A percentile compares a stretch with the other conserved stretches of the same genome.
These are phyloP conservation scores for Tylopilus cervinicoccineus DNA, from an alignment of 768 basidiomycete species.

Conservation along the genomic window DNA sequence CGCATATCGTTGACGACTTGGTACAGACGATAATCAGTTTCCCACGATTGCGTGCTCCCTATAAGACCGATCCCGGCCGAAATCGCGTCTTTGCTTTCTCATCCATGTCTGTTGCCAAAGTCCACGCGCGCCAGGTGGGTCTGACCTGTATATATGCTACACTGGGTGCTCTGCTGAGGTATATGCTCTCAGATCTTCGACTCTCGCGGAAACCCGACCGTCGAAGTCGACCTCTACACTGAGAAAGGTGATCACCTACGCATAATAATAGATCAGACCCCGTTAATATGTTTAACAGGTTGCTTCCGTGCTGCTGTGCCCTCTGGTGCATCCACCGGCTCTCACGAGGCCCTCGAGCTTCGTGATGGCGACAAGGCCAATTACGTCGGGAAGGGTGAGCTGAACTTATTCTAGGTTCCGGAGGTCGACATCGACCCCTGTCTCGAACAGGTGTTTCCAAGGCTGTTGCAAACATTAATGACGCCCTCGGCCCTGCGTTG, in stretches of 20 bases:
- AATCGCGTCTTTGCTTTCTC: conserved; percentile 25
- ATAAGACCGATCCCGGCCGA: conserved; percentile 19
- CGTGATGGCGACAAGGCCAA: conserved; percentile 91
- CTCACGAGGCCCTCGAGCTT: conserved; percentile 98
- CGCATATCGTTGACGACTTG: conserved; percentile 4
- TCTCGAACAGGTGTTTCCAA: conserved; percentile 72
- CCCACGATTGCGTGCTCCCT: conserved; percentile 22
- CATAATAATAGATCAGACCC: conserved; percentile 8
- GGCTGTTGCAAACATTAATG: conserved; percentile 94
- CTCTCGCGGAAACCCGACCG: conserved; percentile 97
- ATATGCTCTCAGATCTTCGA: conserved; percentile 80
- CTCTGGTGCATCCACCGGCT: conserved; percentile 97
- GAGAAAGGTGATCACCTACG: conserved; percentile 59
- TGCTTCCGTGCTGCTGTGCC: conserved; percentile 94
- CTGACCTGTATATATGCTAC: neutral
- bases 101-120: conserved; percentile 88
- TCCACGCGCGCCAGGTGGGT: conserved; percentile 87
- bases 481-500: conserved; percentile 82
- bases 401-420: neutral
- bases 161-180: conserved; percentile 9
- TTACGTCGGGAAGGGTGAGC: conserved; percentile 93
- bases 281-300: conserved; percentile 44
- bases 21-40: conserved; percentile 37
- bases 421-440: neutral
- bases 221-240: conserved; percentile 90